A percentile compares a stretch with the other conserved stretches of the same genome.
These are phyloP conservation scores for Aspergillus asperescens DNA, from an alignment of 495 filamentous ascomycete genomes.

Conservation along the genomic window DNA sequence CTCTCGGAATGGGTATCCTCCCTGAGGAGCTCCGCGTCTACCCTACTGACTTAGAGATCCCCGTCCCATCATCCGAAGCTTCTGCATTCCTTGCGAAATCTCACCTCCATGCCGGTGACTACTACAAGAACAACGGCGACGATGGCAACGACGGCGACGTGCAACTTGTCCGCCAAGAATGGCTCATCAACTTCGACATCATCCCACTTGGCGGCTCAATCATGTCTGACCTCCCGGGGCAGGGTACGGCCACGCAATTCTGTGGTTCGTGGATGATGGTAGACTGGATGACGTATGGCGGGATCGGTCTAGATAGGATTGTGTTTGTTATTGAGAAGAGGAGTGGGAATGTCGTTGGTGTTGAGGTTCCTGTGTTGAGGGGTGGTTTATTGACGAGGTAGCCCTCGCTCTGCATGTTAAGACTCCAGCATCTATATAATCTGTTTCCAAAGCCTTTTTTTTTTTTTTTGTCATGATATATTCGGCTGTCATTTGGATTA, in stretches of 20 bases:
- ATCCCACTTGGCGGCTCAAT: constrained; percentile 7
- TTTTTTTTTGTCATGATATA: not conserved
- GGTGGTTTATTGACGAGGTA: constrained; percentile 2
- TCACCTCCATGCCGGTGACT: not conserved
- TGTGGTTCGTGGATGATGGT: constrained; percentile 16
- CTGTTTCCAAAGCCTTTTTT: not conserved
- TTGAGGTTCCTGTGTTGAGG: constrained; percentile 13
- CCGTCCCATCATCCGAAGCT: not conserved
- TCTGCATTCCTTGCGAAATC: not conserved
- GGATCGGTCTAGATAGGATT: constrained; percentile 12
- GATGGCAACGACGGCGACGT: not conserved
- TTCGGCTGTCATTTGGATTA: not conserved
- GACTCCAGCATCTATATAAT: too few relatives aligned
- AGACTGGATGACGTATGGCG: constrained; percentile 16
- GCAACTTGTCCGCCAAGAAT: constrained; percentile 10
- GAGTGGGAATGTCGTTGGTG: constrained; percentile 12
- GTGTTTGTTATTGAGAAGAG: constrained; percentile 15
- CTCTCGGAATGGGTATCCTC: constrained; percentile 11
- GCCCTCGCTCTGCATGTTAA: too few relatives aligned
- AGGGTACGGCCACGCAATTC: not conserved
- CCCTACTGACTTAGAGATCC: constrained; percentile 9
- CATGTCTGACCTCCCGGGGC: constrained; percentile 17
- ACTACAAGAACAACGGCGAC: not conserved
- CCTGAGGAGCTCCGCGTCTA: constrained; percentile 9
- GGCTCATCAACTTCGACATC: constrained; percentile 14